Percentiles rank a stretch among this genome's conserved stretches.
Evolutionary conservation across 768 basidiomycete species (phyloP).

Genomic region (Amanita rimosa): DNA sequence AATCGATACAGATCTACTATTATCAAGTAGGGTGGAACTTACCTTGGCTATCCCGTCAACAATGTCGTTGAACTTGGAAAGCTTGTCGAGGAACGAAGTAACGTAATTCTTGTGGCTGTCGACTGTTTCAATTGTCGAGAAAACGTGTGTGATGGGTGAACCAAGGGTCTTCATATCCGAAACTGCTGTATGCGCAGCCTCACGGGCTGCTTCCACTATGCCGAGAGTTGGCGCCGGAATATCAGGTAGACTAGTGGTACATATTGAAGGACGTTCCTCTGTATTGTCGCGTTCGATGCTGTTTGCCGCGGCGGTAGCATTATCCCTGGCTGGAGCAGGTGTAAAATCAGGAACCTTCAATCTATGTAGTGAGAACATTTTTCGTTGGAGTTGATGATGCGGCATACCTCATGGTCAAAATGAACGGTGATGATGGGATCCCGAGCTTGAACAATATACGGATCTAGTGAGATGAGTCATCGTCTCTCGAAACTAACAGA

Average conservation of each 20-base stretch:
- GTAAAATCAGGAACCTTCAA: not conserved
- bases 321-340: not conserved
- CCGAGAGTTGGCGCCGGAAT: not conserved
- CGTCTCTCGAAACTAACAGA: not conserved
- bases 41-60: not conserved
- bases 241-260: not conserved
- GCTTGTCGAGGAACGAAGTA: not conserved
- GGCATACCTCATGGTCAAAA: not conserved
- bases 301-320: no score
- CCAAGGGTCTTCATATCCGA: not conserved
- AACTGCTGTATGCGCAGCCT: not conserved
- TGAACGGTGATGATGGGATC: not conserved
- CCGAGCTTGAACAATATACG: not conserved
- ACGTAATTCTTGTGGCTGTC: not conserved
- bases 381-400: not conserved
- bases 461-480: not conserved
- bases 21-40: not conserved
- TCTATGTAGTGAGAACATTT: not conserved
- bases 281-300: no score
- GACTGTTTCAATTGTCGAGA: not conserved
- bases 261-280: no score
- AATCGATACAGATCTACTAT: not conserved
- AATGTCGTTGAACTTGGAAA: not conserved
- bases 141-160: not conserved
- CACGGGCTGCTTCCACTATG: not conserved